Base-by-base conservation (phyloP, 495 filamentous ascomycete species). In the Lasiosphaeria hispida region DNA sequence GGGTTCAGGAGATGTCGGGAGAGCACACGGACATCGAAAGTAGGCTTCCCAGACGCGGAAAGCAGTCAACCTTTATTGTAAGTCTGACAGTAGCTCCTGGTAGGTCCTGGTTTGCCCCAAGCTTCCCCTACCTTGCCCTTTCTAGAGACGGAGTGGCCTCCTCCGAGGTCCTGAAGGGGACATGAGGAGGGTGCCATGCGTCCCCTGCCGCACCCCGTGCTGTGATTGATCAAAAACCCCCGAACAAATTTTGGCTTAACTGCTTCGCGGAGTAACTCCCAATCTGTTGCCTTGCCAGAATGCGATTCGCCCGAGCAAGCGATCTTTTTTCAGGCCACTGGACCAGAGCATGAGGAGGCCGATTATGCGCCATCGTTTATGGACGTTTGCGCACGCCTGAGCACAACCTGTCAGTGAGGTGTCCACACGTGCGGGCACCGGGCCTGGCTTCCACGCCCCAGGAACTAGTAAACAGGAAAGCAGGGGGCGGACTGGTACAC, bases 131-230 rank as follows among this genome's bases (percentile, higher is more conserved):
- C 40, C 48, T 48, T n/a, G n/a, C 42, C 14, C 17, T 35, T 39
- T 34, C n/a, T 23, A 42, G 57, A 15, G 15, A 2, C 63, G 66
- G 68, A 65, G 14, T 6, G 42, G 59, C 49, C 37, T 34, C 62
- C 63, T 67, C 68, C 68, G 68, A 48, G 59, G 51, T 60, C 47
- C 66, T 55, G 52, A 63, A 67, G 33, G 8, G 50, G 68, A 38
- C 35, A 10, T 36, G 33, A 53, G 48, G 54, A 53, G 48, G 23
- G 54, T 53, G 59, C 54, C 42, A 54, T 23, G 48, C 48, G 0
- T 41, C 37, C 35, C 10, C 44, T 40, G 13, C 17, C 6, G 54
- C n/a, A 41, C 36, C 11, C 37, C 13, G 48, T n/a, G n/a, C 52
- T 52, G 33, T 60, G 43, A 55, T 60, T 60, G 58, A 37, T 34